Evolutionary conservation across 441 rosid genomes (phyloP).

Genomic region (Corymbia calophylla): DNA sequence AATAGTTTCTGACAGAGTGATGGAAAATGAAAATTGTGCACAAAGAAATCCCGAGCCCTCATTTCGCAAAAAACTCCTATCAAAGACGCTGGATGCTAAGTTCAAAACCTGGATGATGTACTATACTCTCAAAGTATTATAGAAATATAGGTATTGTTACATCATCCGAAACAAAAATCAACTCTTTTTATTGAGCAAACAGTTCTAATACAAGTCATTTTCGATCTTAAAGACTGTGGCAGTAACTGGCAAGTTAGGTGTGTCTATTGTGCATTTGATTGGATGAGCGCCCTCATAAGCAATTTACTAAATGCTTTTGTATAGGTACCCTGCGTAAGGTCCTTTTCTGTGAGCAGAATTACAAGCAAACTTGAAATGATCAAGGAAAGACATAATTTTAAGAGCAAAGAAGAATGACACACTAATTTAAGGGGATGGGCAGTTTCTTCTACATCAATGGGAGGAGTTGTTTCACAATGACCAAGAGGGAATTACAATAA

Average conservation of each 20-base stretch:
- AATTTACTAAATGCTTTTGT: neutral
- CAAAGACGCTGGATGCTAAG: fast-evolving
- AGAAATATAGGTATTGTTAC: neutral
- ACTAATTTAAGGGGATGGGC: no score
- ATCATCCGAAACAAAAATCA: neutral
- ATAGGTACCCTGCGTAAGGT: fast-evolving
- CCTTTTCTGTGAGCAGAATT: neutral
- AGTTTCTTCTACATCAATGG: no score
- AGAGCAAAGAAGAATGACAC: no score
- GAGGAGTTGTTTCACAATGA: no score
- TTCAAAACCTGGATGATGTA: no score
- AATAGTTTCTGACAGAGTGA: neutral
- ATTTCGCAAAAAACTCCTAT: neutral
- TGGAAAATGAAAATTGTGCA: neutral
- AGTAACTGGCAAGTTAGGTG: neutral
- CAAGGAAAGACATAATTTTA: neutral
- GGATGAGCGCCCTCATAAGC: neutral
- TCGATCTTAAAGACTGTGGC: neutral
- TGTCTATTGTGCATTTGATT: no score
- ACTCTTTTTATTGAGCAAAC: no score
- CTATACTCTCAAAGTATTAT: neutral
- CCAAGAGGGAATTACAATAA: no score
- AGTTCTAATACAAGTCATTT: fast-evolving
- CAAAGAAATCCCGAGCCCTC: neutral
- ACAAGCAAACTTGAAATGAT: neutral